Percentiles rank a stretch among this genome's conserved stretches.
Conservation (phyloP, 441 rosid species). For the Macaranga tanarius region DNA sequence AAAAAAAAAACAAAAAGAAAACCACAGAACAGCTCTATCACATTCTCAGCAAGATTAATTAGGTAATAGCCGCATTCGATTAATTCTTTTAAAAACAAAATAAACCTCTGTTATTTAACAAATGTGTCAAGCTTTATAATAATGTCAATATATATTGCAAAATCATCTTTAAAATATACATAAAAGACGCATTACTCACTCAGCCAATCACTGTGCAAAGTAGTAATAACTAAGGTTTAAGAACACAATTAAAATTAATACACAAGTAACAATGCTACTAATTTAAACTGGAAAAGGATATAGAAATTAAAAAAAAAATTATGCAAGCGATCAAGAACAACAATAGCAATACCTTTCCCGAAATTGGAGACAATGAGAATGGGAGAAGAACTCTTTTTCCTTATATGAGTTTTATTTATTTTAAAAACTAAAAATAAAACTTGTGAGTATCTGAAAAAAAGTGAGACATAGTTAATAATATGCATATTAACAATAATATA, state of each 20-base stretch:
- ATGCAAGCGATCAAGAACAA: too few species aligned
- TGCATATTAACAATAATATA: too few species aligned
- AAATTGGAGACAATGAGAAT: slow-evolving; percentile 72
- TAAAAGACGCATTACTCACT: background rate
- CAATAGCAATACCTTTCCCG: slow-evolving; percentile 73
- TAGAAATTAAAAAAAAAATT: background rate
- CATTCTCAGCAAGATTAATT: background rate
- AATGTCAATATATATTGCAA: background rate
- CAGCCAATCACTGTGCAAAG: background rate
- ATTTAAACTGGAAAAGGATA: background rate
- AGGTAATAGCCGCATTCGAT: background rate
- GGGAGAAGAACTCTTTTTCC: slow-evolving; percentile 79
- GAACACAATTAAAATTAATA: background rate
- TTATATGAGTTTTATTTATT: too few species aligned
- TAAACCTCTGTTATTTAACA: background rate
- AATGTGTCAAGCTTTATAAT: background rate
- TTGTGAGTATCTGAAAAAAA: too few species aligned
- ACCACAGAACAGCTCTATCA: background rate
- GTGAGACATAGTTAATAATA: too few species aligned
- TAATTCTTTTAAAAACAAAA: background rate
- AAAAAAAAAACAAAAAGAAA: background rate
- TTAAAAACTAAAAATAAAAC: too few species aligned
- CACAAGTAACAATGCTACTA: background rate
- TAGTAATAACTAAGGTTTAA: too few species aligned
- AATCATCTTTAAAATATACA: background rate